Evolutionary conservation across 495 filamentous ascomycete genomes (phyloP), one percentile per base, ranked within the genome.

Genomic region (Penicillium bovifimosum): DNA sequence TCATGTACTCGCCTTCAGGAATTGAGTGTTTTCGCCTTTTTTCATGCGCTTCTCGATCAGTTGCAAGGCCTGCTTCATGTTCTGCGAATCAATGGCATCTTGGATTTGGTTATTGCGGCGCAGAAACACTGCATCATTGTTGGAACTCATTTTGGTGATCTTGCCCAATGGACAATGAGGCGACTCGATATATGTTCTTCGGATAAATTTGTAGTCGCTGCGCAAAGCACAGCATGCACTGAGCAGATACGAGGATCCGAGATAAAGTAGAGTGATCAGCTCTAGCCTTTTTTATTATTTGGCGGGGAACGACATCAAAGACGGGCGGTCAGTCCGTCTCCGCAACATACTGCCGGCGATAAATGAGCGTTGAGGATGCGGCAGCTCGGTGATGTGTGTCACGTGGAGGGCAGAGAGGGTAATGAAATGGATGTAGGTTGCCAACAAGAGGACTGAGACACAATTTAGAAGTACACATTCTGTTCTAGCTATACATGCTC

Each of bases 11-110:
- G 70, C 74, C 49, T 58, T 73, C 28, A 76, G 34, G 47, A 75
- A 76, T 10, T 59, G 54, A 0, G 70, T 72, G 45, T 79, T 73
- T 53, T 83, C 81, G 34, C 81, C 78, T 52, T 81, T 84, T 61
- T 83, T 84, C 38, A 80, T 69, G 38, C 78, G 76, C 53, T 81
- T 82, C 48, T 83, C 79, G 50, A 79, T 78, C 14, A 83, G 67
- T 61, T 81, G 77, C 41, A 83, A 56, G 14, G 81, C 81, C 59
- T 80, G 79, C 62, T 82, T 82, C 61, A 76, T 68, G 59, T 80
- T 76, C 52, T 74, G 73, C 31, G 65, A 66, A 53, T 83, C 77
- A 66, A 84, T 74, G 26, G 79, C 75, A 68, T 82, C 81, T 59
- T 78, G 71, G 43, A 84, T 71, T 53, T 77, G 72, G 50, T 82